Base-by-base conservation (phyloP, 495 filamentous ascomycete species). In the Aspergillus sparsus region DNA sequence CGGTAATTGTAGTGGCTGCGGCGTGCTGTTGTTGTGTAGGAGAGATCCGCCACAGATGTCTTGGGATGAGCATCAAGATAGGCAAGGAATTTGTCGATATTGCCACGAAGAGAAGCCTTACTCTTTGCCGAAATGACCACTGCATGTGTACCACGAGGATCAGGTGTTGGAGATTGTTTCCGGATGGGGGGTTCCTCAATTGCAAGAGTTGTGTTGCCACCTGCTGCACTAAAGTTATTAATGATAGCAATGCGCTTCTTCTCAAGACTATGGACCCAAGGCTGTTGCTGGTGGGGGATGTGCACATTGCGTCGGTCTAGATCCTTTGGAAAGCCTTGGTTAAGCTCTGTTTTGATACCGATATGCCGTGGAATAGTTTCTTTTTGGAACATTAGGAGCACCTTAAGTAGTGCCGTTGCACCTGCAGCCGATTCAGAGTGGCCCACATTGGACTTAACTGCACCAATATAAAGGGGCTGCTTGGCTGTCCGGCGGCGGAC, bases 311-410 rank as follows among this genome's bases (percentile, higher is more conserved):
- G 54, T 49, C 59, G 39, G 2, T 67, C 61, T 7, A 77, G 56
- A 34, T 72, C 57, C 7, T 60, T 53, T 5, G 68, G 64, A 31
- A 71, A 67, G 7, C 35, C 55, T 0, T 57, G 66, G 49, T 82
- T 80, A 33, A 82, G 72, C 21, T 62, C 70, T 2, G 61, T 75
- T 64, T 82, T 82, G 55, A 81, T 80, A 5, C 76, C 77, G 0
- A 68, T 41, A 54, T 77, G 74, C 1, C 62, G 69, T 1, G 74
- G 73, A 46, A 78, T 72, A 1, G 44, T 31, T 9, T 68, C 51
- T 36, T 74, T 64, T 10, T 68, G 66, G 8, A 73, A 51, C 63
- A 73, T 68, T 27, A 75, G 37, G 1, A 77, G 44, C 10, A 55
- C 58, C 35, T 78, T 78, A 60, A 76, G 68, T 12, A 80, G 55